Evolutionary conservation across 768 basidiomycete species (phyloP), one percentile per base, ranked within the genome.

Genomic region (Symmetrospora coprosmae): DNA sequence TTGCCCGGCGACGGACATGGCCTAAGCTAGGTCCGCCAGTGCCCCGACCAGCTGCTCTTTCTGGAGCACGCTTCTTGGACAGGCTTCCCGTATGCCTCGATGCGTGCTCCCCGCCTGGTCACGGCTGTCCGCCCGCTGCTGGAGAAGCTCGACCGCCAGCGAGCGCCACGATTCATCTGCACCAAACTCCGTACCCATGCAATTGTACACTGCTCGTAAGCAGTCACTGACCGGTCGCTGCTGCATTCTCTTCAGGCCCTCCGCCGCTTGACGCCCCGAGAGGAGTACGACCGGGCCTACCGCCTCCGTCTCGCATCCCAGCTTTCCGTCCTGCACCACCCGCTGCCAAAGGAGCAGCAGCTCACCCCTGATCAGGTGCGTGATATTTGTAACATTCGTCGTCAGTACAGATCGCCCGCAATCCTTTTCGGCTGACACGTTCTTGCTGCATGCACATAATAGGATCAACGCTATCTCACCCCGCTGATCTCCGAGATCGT

Each of bases 221-320:
- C n/a, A n/a, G n/a, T n/a, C n/a, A n/a, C n/a, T n/a, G n/a, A n/a
- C n/a, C n/a, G n/a, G n/a, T n/a, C n/a, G n/a, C n/a, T n/a, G n/a
- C n/a, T n/a, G n/a, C n/a, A n/a, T 14, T 38, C 9, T 46, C 5
- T 7, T 11, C 68, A 96, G 91, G 92, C 92, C 34, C 73, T 99
- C 65, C 72, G 70, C 41, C 89, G 92, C 69, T 76, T 99, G 70
- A 81, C 86, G 45, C 78, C 80, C 31, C 78, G 80, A 47, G 82
- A 96, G 75, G 71, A 76, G 33, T 96, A 90, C 74, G 91, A 94
- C 78, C 87, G 94, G 63, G 81, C 81, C 59, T 94, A 76, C 80
- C 86, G 94, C 64, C 76, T 91, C 73, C 87, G 88, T 72, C 80
- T 81, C 33, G 74, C 73, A 34, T 64, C 71, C 50, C 88, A 92